phyloP scores from a whole-genome alignment of 1,284 basidiomycete species.

The Veloporphyrellus conicus region DNA sequence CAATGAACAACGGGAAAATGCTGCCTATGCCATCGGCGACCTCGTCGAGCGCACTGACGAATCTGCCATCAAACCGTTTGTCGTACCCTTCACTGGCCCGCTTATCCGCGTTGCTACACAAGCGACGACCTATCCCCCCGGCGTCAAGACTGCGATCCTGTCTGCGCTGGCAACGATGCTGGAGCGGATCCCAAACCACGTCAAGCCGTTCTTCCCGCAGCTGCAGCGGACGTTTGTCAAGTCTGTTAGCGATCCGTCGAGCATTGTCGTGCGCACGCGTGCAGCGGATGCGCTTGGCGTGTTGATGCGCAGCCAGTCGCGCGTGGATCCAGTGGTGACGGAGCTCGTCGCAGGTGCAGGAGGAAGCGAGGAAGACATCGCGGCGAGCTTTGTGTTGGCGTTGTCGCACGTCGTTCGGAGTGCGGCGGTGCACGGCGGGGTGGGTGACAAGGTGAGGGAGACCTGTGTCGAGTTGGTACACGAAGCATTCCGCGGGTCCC shows the following conservation, averaged over 20 bases:
- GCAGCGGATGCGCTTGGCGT: slow-evolving; percentile 84
- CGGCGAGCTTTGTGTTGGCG: slow-evolving; percentile 72
- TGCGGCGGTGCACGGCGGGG: slow-evolving; percentile 58
- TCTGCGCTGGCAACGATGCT: slow-evolving; percentile 80
- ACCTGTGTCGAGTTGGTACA: slow-evolving; percentile 70
- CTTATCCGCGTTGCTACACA: slow-evolving; percentile 92
- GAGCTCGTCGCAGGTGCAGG: slow-evolving; percentile 76
- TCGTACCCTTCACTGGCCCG: slow-evolving; percentile 94
- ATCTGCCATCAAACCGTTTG: slow-evolving; percentile 89
- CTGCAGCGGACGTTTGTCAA: slow-evolving; percentile 97
- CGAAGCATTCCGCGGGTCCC: slow-evolving; percentile 73
- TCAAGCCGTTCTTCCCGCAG: slow-evolving; percentile 98
- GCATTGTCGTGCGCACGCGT: slow-evolving; percentile 73
- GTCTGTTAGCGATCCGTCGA: slow-evolving; percentile 79
- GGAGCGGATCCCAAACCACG: slow-evolving; percentile 79
- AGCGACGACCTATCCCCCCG: slow-evolving; percentile 82
- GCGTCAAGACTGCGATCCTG: slow-evolving; percentile 87
- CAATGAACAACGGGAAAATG: slow-evolving; percentile 86
- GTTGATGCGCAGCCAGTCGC: slow-evolving; percentile 88
- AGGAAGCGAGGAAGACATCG: slow-evolving; percentile 68
- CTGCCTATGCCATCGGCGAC: slow-evolving; percentile 92
- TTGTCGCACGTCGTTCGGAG: slow-evolving; percentile 74
- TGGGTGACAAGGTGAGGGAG: slow-evolving; percentile 74
- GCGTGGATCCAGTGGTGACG: slow-evolving; percentile 83
- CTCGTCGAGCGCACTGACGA: slow-evolving; percentile 89